Percentiles rank a stretch among this genome's conserved stretches.
These are phyloP conservation scores for Crithidia mellificae DNA, from an alignment of 208 protist genomes.

Conservation along the genomic window DNA sequence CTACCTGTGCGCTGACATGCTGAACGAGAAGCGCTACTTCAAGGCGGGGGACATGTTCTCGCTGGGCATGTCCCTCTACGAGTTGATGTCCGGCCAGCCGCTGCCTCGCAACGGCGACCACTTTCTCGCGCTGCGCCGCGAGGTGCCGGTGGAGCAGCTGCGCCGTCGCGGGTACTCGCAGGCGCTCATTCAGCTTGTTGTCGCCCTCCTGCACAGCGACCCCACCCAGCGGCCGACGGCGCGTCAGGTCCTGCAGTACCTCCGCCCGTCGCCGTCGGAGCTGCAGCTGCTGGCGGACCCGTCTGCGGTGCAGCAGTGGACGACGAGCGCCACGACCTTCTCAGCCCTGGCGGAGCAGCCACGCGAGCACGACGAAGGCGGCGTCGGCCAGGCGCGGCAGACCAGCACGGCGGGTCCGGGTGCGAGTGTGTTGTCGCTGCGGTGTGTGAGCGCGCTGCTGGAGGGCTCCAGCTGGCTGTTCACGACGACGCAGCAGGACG, in stretches of 20 bases:
- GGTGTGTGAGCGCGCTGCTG: slow-evolving; percentile 32
- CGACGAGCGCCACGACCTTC: slow-evolving; percentile 17
- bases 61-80: slow-evolving; percentile 90
- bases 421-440: slow-evolving; percentile 11
- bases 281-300: slow-evolving; percentile 29
- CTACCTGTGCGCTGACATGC: slow-evolving; percentile 90
- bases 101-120: slow-evolving; percentile 78
- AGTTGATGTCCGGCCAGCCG: slow-evolving; percentile 80
- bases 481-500: slow-evolving; percentile 29
- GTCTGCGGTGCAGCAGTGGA: slow-evolving; percentile 36
- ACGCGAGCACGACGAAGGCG: slow-evolving; percentile 7
- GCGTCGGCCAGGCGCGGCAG: background rate
- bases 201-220: slow-evolving; percentile 51
- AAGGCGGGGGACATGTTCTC: slow-evolving; percentile 90
- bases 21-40: slow-evolving; percentile 85
- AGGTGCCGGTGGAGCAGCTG: slow-evolving; percentile 47
- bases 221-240: slow-evolving; percentile 68
- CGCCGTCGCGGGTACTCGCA: slow-evolving; percentile 62
- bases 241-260: slow-evolving; percentile 60
- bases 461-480: slow-evolving; percentile 34
- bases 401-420: background rate
- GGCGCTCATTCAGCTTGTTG: slow-evolving; percentile 53
- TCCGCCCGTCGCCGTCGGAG: slow-evolving; percentile 50
- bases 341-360: background rate
- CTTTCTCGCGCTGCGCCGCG: slow-evolving; percentile 64